Percentiles rank a stretch among this genome's conserved stretches.
Evolutionary conservation across 208 protist species (phyloP).

Genomic region (Naegleria fowleri): DNA sequence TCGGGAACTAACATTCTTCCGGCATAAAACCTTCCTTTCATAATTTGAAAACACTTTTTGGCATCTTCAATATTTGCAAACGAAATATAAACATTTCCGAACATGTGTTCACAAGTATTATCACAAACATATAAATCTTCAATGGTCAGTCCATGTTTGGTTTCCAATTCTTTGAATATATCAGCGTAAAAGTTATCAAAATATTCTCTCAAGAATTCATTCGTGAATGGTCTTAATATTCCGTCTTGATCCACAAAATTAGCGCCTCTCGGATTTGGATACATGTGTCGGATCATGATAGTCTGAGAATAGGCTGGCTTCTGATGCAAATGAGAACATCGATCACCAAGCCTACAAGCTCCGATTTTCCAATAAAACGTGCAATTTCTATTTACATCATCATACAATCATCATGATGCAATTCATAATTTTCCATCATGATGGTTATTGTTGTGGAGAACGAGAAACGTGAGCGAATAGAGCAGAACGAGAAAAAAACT

Average conservation of each 20-base stretch:
- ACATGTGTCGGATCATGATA: slow-evolving; percentile 91
- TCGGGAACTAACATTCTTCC: slow-evolving; percentile 78
- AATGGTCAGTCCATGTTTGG: slow-evolving; percentile 73
- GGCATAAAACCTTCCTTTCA: slow-evolving; percentile 77
- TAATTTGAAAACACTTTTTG: slow-evolving; percentile 58
- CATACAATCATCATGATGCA: no score
- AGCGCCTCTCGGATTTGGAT: slow-evolving; percentile 73
- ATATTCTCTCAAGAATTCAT: slow-evolving; percentile 78
- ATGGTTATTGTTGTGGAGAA: no score
- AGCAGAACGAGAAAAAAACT: not conserved
- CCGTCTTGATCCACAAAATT: slow-evolving; percentile 2
- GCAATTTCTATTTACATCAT: slow-evolving; percentile 44
- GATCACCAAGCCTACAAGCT: slow-evolving; percentile 93
- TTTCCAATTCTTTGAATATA: slow-evolving; percentile 67
- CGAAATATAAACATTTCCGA: slow-evolving; percentile 96
- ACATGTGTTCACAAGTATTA: slow-evolving; percentile 91
- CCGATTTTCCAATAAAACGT: slow-evolving; percentile 96
- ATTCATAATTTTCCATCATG: no score
- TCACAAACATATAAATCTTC: slow-evolving; percentile 89
- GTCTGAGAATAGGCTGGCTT: slow-evolving; percentile 82
- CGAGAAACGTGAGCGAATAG: no score
- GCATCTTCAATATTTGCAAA: slow-evolving; percentile 80
- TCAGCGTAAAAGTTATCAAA: slow-evolving; percentile 96
- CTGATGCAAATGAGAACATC: slow-evolving; percentile 87
- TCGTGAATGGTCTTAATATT: slow-evolving; percentile 55